A percentile compares a stretch with the other conserved stretches of the same genome.
phyloP scores from a whole-genome alignment of 345 rosid genomes.

The Alliaria petiolata region DNA sequence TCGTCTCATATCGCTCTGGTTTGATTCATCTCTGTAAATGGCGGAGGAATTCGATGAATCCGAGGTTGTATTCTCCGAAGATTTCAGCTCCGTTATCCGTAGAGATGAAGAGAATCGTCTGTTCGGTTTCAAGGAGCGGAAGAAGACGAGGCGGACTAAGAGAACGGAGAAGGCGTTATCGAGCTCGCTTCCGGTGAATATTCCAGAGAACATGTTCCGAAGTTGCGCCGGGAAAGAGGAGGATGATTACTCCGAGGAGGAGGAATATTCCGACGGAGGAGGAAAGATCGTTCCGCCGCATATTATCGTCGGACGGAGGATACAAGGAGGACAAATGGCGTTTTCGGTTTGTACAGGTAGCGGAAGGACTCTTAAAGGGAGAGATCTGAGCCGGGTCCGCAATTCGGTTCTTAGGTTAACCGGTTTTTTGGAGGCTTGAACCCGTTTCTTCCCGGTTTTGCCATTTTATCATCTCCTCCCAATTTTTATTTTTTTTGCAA shows the following conservation, averaged over 20 bases:
- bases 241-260: slow-evolving; percentile 8
- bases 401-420: slow-evolving; percentile 34
- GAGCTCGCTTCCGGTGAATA: slow-evolving; percentile 36
- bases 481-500: background rate
- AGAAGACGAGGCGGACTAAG: background rate
- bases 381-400: slow-evolving; percentile 28
- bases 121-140: background rate
- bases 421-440: slow-evolving; percentile 29
- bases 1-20: background rate
- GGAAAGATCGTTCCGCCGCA: slow-evolving; percentile 36
- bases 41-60: slow-evolving; percentile 49
- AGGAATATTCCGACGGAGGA: slow-evolving; percentile 4
- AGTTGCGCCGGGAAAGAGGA: background rate
- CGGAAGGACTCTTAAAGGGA: slow-evolving; percentile 29
- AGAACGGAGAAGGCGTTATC: background rate
- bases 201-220: slow-evolving; percentile 2
- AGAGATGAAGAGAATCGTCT: background rate
- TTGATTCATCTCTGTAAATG: background rate
- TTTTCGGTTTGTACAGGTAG: slow-evolving; percentile 29
- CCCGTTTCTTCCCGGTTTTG: slow-evolving; percentile 5
- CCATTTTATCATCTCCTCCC: background rate
- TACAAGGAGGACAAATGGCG: slow-evolving; percentile 27
- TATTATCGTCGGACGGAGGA: slow-evolving; percentile 30
- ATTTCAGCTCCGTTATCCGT: background rate
- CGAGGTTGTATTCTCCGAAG: slow-evolving; percentile 39